phyloP scores from a whole-genome alignment of 2,329 filamentous ascomycete genomes.

The Cercospora zeina region DNA sequence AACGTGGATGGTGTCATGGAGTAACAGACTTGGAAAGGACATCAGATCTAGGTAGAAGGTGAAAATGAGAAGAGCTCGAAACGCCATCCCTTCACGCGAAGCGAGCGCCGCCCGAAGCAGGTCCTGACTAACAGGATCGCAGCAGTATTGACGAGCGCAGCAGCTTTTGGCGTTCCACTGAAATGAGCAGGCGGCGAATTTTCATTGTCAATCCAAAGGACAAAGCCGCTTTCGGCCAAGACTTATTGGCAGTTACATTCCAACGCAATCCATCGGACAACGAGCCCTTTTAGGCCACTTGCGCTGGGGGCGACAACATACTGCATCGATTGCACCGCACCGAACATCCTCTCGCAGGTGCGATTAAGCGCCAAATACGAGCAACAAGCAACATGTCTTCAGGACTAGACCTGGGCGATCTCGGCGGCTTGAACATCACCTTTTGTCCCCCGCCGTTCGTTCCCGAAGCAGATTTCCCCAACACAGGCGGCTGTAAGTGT shows the following conservation, averaged over 20 bases:
- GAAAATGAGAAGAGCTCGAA: conserved; percentile 8
- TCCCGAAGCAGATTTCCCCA: conserved; percentile 60
- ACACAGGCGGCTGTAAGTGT: conserved; percentile 65
- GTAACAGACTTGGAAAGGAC: conserved; percentile 27
- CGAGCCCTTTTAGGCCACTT: conserved; percentile 32
- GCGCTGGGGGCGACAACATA: conserved; percentile 27
- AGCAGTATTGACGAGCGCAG: not conserved
- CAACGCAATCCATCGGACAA: conserved; percentile 15
- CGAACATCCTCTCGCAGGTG: not conserved
- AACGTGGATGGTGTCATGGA: conserved; percentile 8
- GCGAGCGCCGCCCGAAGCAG: not conserved
- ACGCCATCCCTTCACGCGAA: conserved; percentile 6
- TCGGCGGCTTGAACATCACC: conserved; percentile 41
- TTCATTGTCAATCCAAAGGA: conserved; percentile 11
- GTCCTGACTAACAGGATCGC: not conserved
- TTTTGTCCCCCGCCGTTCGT: conserved; percentile 68
- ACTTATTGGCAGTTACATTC: conserved; percentile 13
- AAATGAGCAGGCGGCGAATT: not conserved
- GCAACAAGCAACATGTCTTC: not conserved
- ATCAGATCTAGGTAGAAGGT: conserved; percentile 16
- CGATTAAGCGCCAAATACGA: not conserved
- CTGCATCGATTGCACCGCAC: not conserved
- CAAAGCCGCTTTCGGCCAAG: conserved; percentile 13
- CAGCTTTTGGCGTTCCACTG: not conserved
- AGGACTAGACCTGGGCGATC: conserved; percentile 8